Evolutionary conservation across 2,329 filamentous ascomycete species (phyloP), one percentile per base, ranked within the genome.

Genomic region (Pseudogymnoascus sp.): DNA sequence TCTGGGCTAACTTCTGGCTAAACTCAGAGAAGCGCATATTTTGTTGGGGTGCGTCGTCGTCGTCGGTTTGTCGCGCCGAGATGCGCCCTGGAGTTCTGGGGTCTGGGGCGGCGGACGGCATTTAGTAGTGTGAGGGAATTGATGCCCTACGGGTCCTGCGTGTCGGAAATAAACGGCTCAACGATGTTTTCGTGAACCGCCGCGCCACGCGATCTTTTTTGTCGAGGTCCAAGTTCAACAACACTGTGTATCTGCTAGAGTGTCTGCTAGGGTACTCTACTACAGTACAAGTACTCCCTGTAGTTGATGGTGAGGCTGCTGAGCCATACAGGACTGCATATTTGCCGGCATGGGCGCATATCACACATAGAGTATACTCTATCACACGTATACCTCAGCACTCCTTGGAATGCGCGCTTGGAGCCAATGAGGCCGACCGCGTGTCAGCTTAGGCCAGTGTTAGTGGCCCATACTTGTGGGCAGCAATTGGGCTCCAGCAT

Each of bases 81-180:
- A 33, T 55, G 49, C 49, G 25, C 7, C n/a, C 25, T 52, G 45
- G 45, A 25, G 9, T 55, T 55, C 28, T 33, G 49, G 49, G 49
- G 25, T 55, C 28, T 55, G 49, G 49, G 28, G 16, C 49, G 28
- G 28, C 49, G n/a, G n/a, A 55, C 49, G 49, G 49, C 49, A 55
- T 55, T 55, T 55, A 28, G 49, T 55, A 55, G 28, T 55, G 49
- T 55, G 49, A 55, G 49, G 49, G 49, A 55, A 55, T 55, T 55
- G 49, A 55, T 55, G 49, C 49, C 49, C 49, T 55, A 55, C 16
- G 28, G 49, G 49, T 21, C 49, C 49, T 55, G 28, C 11, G 49
- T 55, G 28, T 55, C 49, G 49, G 49, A 55, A 55, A 55, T 55
- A 55, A 55, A 55, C 49, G 49, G 49, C 49, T 55, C 49, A 55